Evolutionary conservation across 768 basidiomycete species (phyloP), one percentile per base, ranked within the genome.

Genomic region (Clitopilus passeckerianus): DNA sequence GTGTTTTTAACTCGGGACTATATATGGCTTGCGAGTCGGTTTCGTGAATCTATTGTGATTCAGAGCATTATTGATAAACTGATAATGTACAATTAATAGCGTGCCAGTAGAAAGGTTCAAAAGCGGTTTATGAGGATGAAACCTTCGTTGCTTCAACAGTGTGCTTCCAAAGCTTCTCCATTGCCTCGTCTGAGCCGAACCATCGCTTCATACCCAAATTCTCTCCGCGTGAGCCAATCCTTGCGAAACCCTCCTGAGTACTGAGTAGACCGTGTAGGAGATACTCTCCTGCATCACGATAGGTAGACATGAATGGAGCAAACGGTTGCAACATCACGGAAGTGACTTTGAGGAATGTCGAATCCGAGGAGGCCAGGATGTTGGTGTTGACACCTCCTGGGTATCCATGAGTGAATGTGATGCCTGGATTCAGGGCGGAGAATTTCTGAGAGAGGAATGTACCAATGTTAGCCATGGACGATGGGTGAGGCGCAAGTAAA

Each of bases 341-440:
- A 16, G 64, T 12, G 23, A 22, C 53, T 22, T 22, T 23, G 23
- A 53, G n/a, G 16, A 53, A 16, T 15, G 33, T 53, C 18, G n/a
- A 78, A 57, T 5, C 44, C 46, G 33, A 55, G 33, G 15, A 71
- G 0, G 20, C 71, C 0, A 30, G 65, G 57, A 0, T 27, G 7
- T 59, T 56, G 0, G 80, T 80, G 15, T 72, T 67, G 12, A 80
- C 79, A 2, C 64, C 34, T 5, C 78, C 79, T 1, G 78, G 77
- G 41, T 68, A 71, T 0, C 72, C 64, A 59, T 79, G 78, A 7
- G 73, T 67, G 62, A 80, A 81, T 0, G 74, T 70, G 10, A 79
- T 58, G 10, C 43, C 64, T 6, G 77, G 77, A 34, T 79, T 63
- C 9, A 64, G 70, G 3, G 63, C 63, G 0, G 75, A 67, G 55